phyloP scores from a whole-genome alignment of 2,329 filamentous ascomycete genomes.

The Niveomyces coronatus region DNA sequence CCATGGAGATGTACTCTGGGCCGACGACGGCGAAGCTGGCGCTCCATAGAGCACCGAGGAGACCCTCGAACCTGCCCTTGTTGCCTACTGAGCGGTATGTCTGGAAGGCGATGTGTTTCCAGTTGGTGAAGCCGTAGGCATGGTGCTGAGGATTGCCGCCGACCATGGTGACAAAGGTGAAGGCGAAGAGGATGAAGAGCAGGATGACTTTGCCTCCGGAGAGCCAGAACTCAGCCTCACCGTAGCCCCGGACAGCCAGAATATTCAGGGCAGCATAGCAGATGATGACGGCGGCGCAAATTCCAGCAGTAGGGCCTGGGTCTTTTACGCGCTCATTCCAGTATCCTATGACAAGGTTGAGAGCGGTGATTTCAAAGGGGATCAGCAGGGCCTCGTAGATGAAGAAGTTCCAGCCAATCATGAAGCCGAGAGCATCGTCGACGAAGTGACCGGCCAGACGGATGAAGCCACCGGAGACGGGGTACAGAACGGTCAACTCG shows the following conservation, averaged over 20 bases:
- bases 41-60: conserved; percentile 56
- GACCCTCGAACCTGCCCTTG: conserved; percentile 60
- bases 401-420: conserved; percentile 35
- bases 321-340: conserved; percentile 37
- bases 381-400: conserved; percentile 34
- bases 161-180: conserved; percentile 72
- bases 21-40: conserved; percentile 55
- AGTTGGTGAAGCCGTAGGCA: conserved; percentile 60
- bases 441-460: conserved; percentile 55
- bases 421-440: conserved; percentile 54
- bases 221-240: conserved; percentile 63
- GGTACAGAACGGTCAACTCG: conserved; percentile 54
- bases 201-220: conserved; percentile 54
- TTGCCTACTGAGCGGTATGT: conserved; percentile 48
- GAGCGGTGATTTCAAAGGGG: conserved; percentile 32
- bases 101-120: conserved; percentile 37
- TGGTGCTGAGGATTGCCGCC: conserved; percentile 64
- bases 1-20: conserved; percentile 58
- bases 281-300: conserved; percentile 46
- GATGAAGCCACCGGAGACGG: conserved; percentile 53
- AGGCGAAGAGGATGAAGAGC: conserved; percentile 56
- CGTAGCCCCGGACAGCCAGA: conserved; percentile 55
- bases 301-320: conserved; percentile 55
- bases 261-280: conserved; percentile 51
- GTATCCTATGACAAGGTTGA: conserved; percentile 32